A percentile compares a stretch with the other conserved stretches of the same genome.
These are phyloP conservation scores for Ettlia oleoabundans DNA, from an alignment of 139 green algal species.

Conservation along the genomic window DNA sequence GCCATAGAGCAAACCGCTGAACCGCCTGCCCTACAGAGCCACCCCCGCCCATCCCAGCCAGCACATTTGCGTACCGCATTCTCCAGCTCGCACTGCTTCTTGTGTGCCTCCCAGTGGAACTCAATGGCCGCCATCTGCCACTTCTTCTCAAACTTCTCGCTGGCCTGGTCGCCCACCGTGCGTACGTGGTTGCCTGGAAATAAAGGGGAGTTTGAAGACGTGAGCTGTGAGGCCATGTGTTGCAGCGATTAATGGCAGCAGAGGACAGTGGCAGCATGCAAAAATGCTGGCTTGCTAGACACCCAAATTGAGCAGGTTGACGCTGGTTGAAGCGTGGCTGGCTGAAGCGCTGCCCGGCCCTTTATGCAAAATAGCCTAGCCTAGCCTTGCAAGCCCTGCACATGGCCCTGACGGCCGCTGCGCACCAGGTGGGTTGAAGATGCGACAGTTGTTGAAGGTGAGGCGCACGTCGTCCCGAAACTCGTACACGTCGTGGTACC, in stretches of 20 bases:
- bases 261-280: not conserved
- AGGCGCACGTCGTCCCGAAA: conserved; percentile 67
- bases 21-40: no score
- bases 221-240: not conserved
- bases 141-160: conserved; percentile 64
- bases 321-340: no score
- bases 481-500: conserved; percentile 56
- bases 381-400: no score
- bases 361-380: no score
- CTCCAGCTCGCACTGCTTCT: conserved; percentile 41
- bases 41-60: not conserved
- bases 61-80: conserved; percentile 37
- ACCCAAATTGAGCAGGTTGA: no score
- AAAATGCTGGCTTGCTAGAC: no score
- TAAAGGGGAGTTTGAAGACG: not conserved
- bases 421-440: conserved; percentile 59
- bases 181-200: conserved; percentile 51
- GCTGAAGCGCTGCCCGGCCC: no score
- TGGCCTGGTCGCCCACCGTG: conserved; percentile 55
- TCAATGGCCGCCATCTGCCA: conserved; percentile 55
- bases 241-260: not conserved
- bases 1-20: no score
- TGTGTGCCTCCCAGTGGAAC: conserved; percentile 51
- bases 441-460: conserved; percentile 65
- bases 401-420: no score